Evolutionary conservation across 148 eudicot genomes (phyloP), one percentile per base, ranked within the genome.

Genomic region (Arctostaphylos glauca): DNA sequence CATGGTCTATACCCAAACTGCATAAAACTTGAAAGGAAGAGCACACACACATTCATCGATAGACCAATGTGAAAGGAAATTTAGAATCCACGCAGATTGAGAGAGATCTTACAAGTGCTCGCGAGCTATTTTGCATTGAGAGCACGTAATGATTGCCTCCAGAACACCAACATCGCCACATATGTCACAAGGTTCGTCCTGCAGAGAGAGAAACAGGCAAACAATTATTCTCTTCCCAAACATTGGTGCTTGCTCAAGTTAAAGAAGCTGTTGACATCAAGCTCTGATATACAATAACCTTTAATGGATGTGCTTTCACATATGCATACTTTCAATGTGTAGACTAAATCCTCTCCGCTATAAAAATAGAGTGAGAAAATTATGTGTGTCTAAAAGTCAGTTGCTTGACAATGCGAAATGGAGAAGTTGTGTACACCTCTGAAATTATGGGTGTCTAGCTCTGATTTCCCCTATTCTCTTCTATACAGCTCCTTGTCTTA

Each of bases 141-240:
- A 56, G 77, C 91, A 89, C 2, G 77, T 54, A 9, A 71, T 6
- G 6, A 87, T 44, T 46, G 67, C 76, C 14, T 81, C 84, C 6
- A 5, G 44, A 25, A 81, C 79, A 49, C 91, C 89, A 68, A 60
- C 46, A 77, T 81, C 85, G 47, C 91, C 91, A 76, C 91, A 89
- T 19, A 89, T 76, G 46, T 85, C 86, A 83, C 91, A 89, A 25
- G 38, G 56, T 55, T 85, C 47, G n/a, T 46, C 86, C 89, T 87
- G 87, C 84, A 80, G 12, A 71, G 2, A 58, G 8, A 49, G 54
- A 80, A 67, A 49, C 13, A 49, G 50, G 58, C 59, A 14, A 15
- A 18, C 38, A 62, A 49, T 50, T n/a, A 80, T 80, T 58, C 76
- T 81, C 52, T 70, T 18, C 4, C 56, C 50, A 67, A 68, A 67